Conservation (phyloP, 1,139 yeast genomes). For the Suhomyces choctaworum region DNA sequence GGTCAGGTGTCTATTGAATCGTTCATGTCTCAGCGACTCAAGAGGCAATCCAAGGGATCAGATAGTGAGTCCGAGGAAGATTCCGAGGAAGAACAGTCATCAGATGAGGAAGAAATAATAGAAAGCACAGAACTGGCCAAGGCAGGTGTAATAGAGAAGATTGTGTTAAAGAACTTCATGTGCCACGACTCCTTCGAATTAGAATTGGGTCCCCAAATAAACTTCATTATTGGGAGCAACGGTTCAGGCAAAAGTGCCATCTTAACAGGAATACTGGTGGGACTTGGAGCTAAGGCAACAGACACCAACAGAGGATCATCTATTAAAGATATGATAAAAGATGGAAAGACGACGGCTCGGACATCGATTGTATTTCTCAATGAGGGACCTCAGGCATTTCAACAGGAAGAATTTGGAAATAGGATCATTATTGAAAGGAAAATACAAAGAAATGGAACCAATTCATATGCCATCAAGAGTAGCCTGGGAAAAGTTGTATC, state of each 20-base stretch:
- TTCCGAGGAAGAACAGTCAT: constrained; percentile 6
- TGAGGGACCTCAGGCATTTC: constrained; percentile 64
- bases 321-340: constrained; percentile 69
- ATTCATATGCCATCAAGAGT: constrained; percentile 54
- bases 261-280: constrained; percentile 85
- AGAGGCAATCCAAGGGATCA: constrained; percentile 5
- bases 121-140: constrained; percentile 35
- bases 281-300: constrained; percentile 93
- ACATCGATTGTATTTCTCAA: constrained; percentile 62
- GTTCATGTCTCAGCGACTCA: constrained; percentile 10
- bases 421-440: constrained; percentile 70
- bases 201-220: constrained; percentile 78
- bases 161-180: constrained; percentile 68
- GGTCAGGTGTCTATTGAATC: constrained; percentile 9
- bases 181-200: constrained; percentile 82
- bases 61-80: constrained; percentile 10
- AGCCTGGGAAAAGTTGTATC: constrained; percentile 55
- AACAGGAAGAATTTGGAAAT: constrained; percentile 65
- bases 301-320: constrained; percentile 83
- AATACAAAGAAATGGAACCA: constrained; percentile 53
- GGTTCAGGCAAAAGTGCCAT: constrained; percentile 97
- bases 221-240: constrained; percentile 89
- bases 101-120: constrained; percentile 15
- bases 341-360: constrained; percentile 68
- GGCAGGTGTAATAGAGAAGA: constrained; percentile 58